Base-by-base conservation (phyloP, 257 asterid species). In the Nicotiana tomentosiformis region DNA sequence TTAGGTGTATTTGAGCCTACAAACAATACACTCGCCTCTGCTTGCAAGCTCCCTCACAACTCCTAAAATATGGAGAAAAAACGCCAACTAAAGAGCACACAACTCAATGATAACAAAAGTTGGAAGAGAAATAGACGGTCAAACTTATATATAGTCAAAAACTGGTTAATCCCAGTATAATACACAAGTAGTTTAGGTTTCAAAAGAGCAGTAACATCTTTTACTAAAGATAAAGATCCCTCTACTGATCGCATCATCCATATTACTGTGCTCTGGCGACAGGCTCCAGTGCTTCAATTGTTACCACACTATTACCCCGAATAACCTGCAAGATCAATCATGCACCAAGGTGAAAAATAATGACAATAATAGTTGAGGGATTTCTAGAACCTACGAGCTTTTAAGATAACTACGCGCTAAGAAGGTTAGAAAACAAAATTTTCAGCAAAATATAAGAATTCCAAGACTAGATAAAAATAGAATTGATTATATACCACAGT, bases 201-300 rank as follows among this genome's bases (percentile, higher is more conserved):
- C 16, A 14, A 3, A 29, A 29, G 26, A 8, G 23, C 1, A 26
- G 17, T 51, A 29, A 1, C 37, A 76, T 15, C 64, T 26, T 26
- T 76, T 5, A 76, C 29, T 61, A 76, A 26, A 51, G 64, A 51
- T 76, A 26, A 51, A 51, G 16, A 76, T 6, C 10, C 64, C 39
- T 76, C 46, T 18, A 76, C 4, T 26, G 1, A 49, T 49, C 17
- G 14, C 46, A 2, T 16, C 46, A 1, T 0, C 29, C 10, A 10
- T 81, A 53, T 37, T 49, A 92, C 86, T 90, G 97, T 9, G 94
- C 79, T 90, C 92, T 91, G 51, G 78, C 89, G 30, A 94, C 96
- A 0, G 98, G 98, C 87, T 95, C 98, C 3, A 93, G 92, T 67
- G 98, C 98, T 91, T 95, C 98, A 64, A 95, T 97, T 1, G 98